Evolutionary conservation across 2,329 filamentous ascomycete species (phyloP).

Genomic region (Teratosphaeria zuluensis): DNA sequence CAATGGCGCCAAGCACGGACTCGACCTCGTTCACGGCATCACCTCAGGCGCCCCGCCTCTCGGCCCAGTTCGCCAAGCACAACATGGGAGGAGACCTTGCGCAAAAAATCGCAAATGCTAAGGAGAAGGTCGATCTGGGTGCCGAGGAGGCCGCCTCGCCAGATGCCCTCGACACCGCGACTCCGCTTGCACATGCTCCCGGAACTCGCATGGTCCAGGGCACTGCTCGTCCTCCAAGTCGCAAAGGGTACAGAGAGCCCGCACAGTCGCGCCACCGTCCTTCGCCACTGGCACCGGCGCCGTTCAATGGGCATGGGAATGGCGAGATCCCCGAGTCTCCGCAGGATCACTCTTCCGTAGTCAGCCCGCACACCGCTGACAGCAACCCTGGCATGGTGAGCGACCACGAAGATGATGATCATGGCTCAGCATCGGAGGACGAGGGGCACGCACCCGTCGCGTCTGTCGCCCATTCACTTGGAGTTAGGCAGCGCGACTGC

Average conservation of each 20-base stretch:
- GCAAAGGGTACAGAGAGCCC: conserved; percentile 9
- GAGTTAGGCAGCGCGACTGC: conserved; percentile 14
- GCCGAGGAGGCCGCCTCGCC: conserved; percentile 12
- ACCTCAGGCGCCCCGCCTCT: conserved; percentile 34
- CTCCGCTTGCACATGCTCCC: conserved; percentile 11
- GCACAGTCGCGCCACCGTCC: conserved; percentile 21
- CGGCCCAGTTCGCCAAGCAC: conserved; percentile 30
- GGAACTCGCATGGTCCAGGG: conserved; percentile 9
- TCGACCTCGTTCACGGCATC: conserved; percentile 26
- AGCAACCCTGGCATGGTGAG: conserved; percentile 41
- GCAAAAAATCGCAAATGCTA: conserved; percentile 19
- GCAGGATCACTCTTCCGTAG: conserved; percentile 21
- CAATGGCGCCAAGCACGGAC: conserved; percentile 1
- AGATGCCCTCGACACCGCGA: conserved; percentile 10
- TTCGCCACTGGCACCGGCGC: conserved; percentile 19
- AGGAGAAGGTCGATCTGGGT: conserved; percentile 24
- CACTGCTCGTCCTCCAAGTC: conserved; percentile 7
- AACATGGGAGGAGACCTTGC: conserved; percentile 32
- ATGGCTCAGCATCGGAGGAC: conserved; percentile 20
- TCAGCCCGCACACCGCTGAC: conserved; percentile 39
- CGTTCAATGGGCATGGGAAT: conserved; percentile 1
- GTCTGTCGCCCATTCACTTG: conserved; percentile 16
- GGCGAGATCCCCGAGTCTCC: conserved; percentile 22
- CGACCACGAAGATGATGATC: conserved; percentile 38
- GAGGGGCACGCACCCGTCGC: conserved; percentile 12